Evolutionary conservation across 2,329 filamentous ascomycete genomes (phyloP).

Genomic region (Tympanopsis confertula): DNA sequence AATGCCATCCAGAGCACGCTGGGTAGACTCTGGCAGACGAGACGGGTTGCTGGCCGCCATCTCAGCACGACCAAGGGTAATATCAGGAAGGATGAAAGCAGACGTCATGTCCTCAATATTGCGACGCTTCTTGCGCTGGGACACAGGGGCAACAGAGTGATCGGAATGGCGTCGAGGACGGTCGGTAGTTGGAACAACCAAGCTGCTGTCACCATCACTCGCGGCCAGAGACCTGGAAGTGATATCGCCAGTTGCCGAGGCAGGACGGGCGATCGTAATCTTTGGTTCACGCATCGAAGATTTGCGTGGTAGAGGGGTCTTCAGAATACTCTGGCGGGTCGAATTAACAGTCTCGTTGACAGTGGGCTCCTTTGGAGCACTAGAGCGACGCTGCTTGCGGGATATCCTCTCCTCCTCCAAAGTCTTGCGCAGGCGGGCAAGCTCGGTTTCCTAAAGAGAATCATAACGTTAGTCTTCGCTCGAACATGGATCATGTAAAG

Average conservation of each 20-base stretch:
- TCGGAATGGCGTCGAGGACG: conserved; percentile 23
- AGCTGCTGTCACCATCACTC: conserved; percentile 15
- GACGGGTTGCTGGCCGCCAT: conserved; percentile 9
- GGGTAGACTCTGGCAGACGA: conserved; percentile 22
- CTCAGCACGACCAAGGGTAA: conserved; percentile 31
- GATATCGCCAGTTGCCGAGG: conserved; percentile 19
- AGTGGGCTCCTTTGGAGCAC: conserved; percentile 14
- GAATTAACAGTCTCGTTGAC: conserved; percentile 20
- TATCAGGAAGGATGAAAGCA: conserved; percentile 52
- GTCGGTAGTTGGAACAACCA: conserved; percentile 5
- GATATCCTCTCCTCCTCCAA: conserved; percentile 40
- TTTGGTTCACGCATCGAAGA: conserved; percentile 40
- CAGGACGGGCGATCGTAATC: conserved; percentile 15
- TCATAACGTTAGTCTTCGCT: conserved; percentile 2
- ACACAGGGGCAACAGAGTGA: conserved; percentile 32
- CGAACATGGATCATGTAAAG: not conserved
- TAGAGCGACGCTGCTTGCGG: conserved; percentile 23
- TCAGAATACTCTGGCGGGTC: conserved; percentile 21
- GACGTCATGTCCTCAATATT: conserved; percentile 45
- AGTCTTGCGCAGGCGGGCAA: conserved; percentile 38
- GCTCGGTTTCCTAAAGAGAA: conserved; percentile 23
- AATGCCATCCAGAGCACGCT: conserved; percentile 24
- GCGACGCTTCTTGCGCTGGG: conserved; percentile 33
- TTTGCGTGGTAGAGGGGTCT: conserved; percentile 31
- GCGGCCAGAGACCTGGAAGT: conserved; percentile 16